These are phyloP conservation scores for Grosmannia serpens DNA, from an alignment of 2,329 filamentous ascomycete species.

Conservation along the genomic window DNA sequence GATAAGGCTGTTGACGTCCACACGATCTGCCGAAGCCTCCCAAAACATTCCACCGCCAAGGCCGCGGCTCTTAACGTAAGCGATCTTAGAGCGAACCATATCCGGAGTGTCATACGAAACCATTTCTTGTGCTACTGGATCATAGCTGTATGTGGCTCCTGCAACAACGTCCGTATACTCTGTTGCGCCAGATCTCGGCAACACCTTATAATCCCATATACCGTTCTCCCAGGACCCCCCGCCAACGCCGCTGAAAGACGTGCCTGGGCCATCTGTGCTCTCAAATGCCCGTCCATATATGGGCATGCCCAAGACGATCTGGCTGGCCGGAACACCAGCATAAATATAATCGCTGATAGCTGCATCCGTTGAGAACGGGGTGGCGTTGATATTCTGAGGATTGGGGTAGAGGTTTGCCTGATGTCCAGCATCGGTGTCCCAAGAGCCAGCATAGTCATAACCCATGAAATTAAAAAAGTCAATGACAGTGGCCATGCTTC, in stretches of 20 bases:
- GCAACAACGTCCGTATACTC: conserved; percentile 45
- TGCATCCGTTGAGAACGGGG: conserved; percentile 56
- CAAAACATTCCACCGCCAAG: conserved; percentile 79
- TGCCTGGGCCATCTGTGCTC: conserved; percentile 52
- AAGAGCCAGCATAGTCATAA: conserved; percentile 62
- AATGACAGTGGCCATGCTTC: conserved; percentile 32
- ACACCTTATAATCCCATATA: conserved; percentile 70
- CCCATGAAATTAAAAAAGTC: conserved; percentile 55
- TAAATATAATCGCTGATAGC: conserved; percentile 55
- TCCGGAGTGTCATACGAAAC: conserved; percentile 60
- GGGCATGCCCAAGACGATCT: conserved; percentile 69
- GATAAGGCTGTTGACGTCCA: conserved; percentile 49
- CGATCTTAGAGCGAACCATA: conserved; percentile 49
- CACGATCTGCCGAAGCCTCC: conserved; percentile 62
- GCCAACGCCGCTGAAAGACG: conserved; percentile 52
- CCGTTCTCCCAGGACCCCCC: conserved; percentile 60
- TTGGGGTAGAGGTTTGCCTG: conserved; percentile 59
- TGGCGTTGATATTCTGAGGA: conserved; percentile 39
- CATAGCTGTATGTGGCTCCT: conserved; percentile 61
- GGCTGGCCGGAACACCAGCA: conserved; percentile 48
- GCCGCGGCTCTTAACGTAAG: conserved; percentile 49
- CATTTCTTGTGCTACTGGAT: conserved; percentile 46
- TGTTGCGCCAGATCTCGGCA: conserved; percentile 50
- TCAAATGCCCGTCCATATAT: conserved; percentile 66
- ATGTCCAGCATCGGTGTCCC: conserved; percentile 52